These are phyloP conservation scores for Corynespora cassiicola DNA, from an alignment of 2,329 filamentous ascomycete species.

Conservation along the genomic window DNA sequence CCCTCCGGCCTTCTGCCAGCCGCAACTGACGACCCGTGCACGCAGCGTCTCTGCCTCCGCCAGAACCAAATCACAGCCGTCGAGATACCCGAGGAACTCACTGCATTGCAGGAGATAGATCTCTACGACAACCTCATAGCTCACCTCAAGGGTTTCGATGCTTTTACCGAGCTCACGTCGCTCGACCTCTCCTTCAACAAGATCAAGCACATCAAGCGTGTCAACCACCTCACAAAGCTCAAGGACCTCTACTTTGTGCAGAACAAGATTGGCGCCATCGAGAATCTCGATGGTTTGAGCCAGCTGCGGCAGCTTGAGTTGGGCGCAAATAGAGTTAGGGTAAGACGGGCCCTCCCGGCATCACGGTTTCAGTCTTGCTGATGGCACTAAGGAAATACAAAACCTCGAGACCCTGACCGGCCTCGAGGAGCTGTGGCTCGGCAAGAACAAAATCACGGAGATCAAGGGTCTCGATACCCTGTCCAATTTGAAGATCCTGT, in stretches of 20 bases:
- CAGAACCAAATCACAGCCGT: slow-evolving; percentile 89
- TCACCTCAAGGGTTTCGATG: slow-evolving; percentile 83
- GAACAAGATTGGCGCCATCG: slow-evolving; percentile 90
- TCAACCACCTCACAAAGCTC: slow-evolving; percentile 77
- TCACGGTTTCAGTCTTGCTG: slow-evolving; percentile 61
- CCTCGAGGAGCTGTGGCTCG: slow-evolving; percentile 90
- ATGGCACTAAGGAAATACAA: slow-evolving; percentile 69
- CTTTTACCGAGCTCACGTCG: slow-evolving; percentile 74
- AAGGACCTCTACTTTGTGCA: slow-evolving; percentile 91
- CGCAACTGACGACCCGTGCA: slow-evolving; percentile 10
- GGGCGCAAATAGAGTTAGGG: slow-evolving; percentile 86
- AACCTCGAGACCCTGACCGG: slow-evolving; percentile 79
- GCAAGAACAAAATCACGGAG: slow-evolving; percentile 94
- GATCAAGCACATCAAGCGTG: slow-evolving; percentile 95
- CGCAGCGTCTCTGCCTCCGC: slow-evolving; percentile 79
- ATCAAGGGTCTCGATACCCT: slow-evolving; percentile 78
- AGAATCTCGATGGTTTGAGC: slow-evolving; percentile 77
- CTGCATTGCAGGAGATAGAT: slow-evolving; percentile 82
- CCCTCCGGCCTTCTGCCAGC: neutral
- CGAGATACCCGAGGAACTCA: slow-evolving; percentile 72
- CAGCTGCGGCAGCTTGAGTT: slow-evolving; percentile 85
- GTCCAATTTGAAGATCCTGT: slow-evolving; percentile 82
- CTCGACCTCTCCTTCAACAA: slow-evolving; percentile 98
- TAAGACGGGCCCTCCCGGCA: slow-evolving; percentile 2
- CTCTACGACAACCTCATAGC: slow-evolving; percentile 96